Evolutionary conservation across 129 eudicot species (phyloP).

Genomic region (Centella asiatica): DNA sequence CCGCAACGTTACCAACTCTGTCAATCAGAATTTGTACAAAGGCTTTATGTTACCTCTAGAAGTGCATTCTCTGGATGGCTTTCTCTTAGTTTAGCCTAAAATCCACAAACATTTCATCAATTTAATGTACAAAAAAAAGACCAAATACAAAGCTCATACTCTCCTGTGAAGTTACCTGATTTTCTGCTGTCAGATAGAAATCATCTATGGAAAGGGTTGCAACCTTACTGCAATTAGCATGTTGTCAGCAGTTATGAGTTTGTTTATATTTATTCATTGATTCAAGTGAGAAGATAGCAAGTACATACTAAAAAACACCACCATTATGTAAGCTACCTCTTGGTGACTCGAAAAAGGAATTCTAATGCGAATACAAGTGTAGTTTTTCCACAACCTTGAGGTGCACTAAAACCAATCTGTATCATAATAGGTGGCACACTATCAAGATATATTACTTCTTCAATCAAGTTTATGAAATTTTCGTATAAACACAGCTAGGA

Average conservation of each 20-base stretch:
- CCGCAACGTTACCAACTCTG: conserved; percentile 11
- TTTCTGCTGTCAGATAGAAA: conserved; percentile 81
- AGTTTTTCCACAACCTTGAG: conserved; percentile 98
- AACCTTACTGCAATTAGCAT: conserved; percentile 55
- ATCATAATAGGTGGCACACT: conserved; percentile 14
- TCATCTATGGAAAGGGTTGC: conserved; percentile 93
- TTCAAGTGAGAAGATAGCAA: conserved; percentile 7
- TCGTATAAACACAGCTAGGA: background rate
- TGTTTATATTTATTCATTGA: conserved; percentile 5
- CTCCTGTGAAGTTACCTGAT: conserved; percentile 51
- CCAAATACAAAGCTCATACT: background rate
- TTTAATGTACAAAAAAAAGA: background rate
- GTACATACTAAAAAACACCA: conserved; percentile 20
- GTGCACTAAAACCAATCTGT: conserved; percentile 99
- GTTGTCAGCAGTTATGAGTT: conserved; percentile 16
- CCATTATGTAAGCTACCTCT: conserved; percentile 63
- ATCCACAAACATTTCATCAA: conserved; percentile 6
- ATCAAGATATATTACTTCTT: conserved; percentile 1
- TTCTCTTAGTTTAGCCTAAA: conserved; percentile 77
- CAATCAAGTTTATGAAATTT: background rate
- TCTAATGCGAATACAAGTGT: conserved; percentile 90
- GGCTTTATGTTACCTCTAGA: conserved; percentile 51
- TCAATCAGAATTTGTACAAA: background rate
- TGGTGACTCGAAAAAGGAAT: conserved; percentile 55
- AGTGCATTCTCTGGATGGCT: conserved; percentile 75